phyloP scores from a whole-genome alignment of 2,329 filamentous ascomycete genomes.

The Colletotrichum liaoningense region DNA sequence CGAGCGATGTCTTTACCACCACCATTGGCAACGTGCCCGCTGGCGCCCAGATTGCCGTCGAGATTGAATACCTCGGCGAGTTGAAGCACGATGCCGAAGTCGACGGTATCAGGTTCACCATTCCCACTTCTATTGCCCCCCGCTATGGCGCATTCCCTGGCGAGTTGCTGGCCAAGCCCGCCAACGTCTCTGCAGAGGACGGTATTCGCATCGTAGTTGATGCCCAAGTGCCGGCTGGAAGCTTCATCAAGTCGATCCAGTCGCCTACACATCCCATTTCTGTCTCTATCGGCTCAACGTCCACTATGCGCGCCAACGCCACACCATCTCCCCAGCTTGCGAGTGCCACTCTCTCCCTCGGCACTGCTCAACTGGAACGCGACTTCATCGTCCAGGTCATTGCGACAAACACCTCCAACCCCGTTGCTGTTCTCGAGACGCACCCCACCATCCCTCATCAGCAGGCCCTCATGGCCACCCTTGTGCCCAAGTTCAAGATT shows the following conservation, averaged over 20 bases:
- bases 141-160: conserved; percentile 68
- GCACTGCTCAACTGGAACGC: conserved; percentile 63
- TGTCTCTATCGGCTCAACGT: conserved; percentile 71
- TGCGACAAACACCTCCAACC: conserved; percentile 69
- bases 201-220: conserved; percentile 47
- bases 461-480: conserved; percentile 75
- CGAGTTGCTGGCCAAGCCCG: conserved; percentile 40
- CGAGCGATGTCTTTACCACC: conserved; percentile 75
- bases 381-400: conserved; percentile 77
- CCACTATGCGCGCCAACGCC: conserved; percentile 51
- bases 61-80: conserved; percentile 76
- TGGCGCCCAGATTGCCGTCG: conserved; percentile 65
- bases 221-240: conserved; percentile 60
- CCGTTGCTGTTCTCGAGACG: conserved; percentile 73
- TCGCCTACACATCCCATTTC: conserved; percentile 77
- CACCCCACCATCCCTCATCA: conserved; percentile 72
- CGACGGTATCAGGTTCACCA: conserved; percentile 75
- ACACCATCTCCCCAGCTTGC: conserved; percentile 68
- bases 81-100: conserved; percentile 77
- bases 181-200: conserved; percentile 20
- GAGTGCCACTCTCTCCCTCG: conserved; percentile 69
- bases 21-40: conserved; percentile 76
- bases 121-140: conserved; percentile 75
- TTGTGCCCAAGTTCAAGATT: conserved; percentile 77
- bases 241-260: conserved; percentile 70